phyloP scores from a whole-genome alignment of 78 protist species.

The Dictyostelium firmibasis region DNA sequence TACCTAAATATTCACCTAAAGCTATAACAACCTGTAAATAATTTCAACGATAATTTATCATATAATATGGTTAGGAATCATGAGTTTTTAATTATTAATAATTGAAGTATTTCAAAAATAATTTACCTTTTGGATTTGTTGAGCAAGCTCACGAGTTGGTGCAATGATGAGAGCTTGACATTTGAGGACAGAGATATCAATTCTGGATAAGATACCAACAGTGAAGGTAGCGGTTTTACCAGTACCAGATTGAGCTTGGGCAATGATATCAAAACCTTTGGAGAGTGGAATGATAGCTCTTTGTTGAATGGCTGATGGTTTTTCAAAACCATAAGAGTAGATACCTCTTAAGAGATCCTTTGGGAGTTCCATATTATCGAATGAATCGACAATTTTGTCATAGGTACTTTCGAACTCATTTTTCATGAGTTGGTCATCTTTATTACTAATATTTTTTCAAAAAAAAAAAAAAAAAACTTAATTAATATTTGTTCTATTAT shows the following conservation, averaged over 20 bases:
- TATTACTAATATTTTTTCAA: background rate
- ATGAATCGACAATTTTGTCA: slow-evolving; percentile 88
- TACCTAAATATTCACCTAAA: slow-evolving; percentile 95
- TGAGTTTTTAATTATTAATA: too few species aligned
- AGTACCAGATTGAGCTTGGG: slow-evolving; percentile 99
- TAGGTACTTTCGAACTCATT: slow-evolving; percentile 78
- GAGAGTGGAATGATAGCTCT: slow-evolving; percentile 95
- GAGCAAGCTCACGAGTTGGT: slow-evolving; percentile 99
- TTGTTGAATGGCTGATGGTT: slow-evolving; percentile 99
- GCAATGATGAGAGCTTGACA: slow-evolving; percentile 98
- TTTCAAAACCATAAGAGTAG: slow-evolving; percentile 98
- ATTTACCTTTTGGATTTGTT: slow-evolving; percentile 95
- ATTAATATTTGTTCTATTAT: background rate
- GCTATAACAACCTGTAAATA: slow-evolving; percentile 78
- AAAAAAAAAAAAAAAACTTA: too few species aligned
- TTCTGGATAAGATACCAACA: slow-evolving; percentile 90
- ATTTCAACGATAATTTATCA: too few species aligned
- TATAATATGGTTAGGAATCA: too few species aligned
- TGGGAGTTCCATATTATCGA: slow-evolving; percentile 96
- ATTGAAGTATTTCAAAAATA: too few species aligned
- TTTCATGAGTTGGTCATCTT: slow-evolving; percentile 79
- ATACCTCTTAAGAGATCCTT: slow-evolving; percentile 97
- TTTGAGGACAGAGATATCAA: slow-evolving; percentile 78
- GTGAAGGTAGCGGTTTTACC: slow-evolving; percentile 99
- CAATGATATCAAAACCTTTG: slow-evolving; percentile 96